Evolutionary conservation across 768 basidiomycete species (phyloP), one percentile per base, ranked within the genome.

Genomic region (Suillus ampliporus): DNA sequence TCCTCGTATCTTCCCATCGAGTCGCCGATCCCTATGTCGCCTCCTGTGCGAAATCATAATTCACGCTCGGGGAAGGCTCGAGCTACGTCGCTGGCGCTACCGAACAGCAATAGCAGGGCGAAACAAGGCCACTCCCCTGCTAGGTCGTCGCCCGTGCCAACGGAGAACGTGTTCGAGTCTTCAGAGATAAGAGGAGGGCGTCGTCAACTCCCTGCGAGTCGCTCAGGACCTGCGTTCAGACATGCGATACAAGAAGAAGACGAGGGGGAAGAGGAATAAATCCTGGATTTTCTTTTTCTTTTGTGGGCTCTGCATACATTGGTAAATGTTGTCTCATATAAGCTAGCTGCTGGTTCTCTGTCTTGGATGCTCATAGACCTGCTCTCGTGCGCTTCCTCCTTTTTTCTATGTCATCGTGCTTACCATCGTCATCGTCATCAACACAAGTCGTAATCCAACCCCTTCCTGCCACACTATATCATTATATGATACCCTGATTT

Each of bases 241-340:
- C 85, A 88, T 65, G 76, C 90, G 5, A 93, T 92, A 60, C 90
- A 92, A 72, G 92, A 94, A 72, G 92, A 93, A 71, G 92, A 94
- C 67, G 92, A 94, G 73, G 92, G 82, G 23, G 92, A 93, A 74
- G 92, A 92, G 68, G 87, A 91, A 68, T 77, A 57, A 74, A 19
- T 61, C 52, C 34, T 23, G 15, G 31, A 35, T 21, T 50, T 58
- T 53, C n/a, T 37, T 41, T 61, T 61, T 43, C 57, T 61, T 26
- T 57, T 8, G 48, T 17, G 17, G 41, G 31, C 28, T 31, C 15
- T 23, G 19, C 60, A n/a, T 31, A 8, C n/a, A 26, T 43, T 37
- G 28, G 34, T 57, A 58, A 28, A 8, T 37, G 58, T 15, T 61
- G 61, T 57, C 13, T 38, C 64, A 52, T 64, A 64, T 59, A 60